Evolutionary conservation across 352 stramenopile genomes (phyloP), one percentile per base, ranked within the genome.

Genomic region (Thraustochytrium striatum): DNA sequence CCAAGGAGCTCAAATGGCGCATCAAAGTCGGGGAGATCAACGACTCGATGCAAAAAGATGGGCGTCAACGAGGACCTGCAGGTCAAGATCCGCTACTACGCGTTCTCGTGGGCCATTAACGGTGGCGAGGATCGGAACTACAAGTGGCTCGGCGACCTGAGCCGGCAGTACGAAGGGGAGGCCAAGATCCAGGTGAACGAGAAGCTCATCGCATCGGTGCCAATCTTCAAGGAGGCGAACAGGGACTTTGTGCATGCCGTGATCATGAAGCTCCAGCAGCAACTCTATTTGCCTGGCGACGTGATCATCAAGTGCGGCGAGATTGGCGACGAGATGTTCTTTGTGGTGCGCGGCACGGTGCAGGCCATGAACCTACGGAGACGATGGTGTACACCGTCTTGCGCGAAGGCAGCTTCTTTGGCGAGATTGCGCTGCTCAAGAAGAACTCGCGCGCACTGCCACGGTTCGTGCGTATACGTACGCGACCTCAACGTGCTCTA

Each of bases 221-320:
- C 72, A 5, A 81, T 81, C 13, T 81, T 81, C 62, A 79, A 43
- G 5, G 62, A 79, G 28, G 72, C 72, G 5, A 78, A 81, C 36
- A 25, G 62, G 1, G 35, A n/a, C 30, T 81, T 81, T 28, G 58
- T 81, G 57, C 58, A 69, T 28, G 58, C 58, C 28, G 53, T 81
- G 11, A 81, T 81, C 25, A 79, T 79, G 58, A 81, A 82, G 30
- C 72, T 81, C 13, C 35, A 81, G 52, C 58, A 79, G 35, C 58
- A 81, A 32, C 72, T 81, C 43, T 81, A 81, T 28, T 41, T 81
- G 52, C 72, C 72, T 41, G 72, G 72, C 38, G 72, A 79, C 43
- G 81, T 81, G 61, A 79, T 81, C 21, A 79, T 81, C 52, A 81
- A 79, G 38, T 72, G 47, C 28, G 72, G 72, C 7, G 72, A 81